Evolutionary conservation across 352 stramenopile genomes (phyloP).

Genomic region (Pelagophyceae sp.): DNA sequence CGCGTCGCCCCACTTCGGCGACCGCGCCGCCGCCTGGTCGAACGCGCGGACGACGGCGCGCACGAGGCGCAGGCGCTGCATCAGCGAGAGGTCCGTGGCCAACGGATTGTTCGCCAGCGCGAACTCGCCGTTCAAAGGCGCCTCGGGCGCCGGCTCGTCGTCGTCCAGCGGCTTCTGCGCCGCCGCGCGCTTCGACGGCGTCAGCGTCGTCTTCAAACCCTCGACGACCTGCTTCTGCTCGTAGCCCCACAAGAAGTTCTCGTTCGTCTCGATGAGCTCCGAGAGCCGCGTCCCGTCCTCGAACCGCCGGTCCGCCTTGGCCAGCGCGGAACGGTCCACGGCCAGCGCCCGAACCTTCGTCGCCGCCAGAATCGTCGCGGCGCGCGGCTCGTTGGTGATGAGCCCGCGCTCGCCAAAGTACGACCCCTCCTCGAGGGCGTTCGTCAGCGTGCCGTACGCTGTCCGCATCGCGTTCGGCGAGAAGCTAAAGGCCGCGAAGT

Average conservation of each 20-base stretch:
- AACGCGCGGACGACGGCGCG: conserved; percentile 12
- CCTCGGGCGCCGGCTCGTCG: too few species aligned
- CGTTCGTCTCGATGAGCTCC: neutral
- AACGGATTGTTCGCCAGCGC: neutral
- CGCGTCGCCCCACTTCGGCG: conserved; percentile 44
- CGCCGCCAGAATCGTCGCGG: conserved; percentile 78
- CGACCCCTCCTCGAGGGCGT: conserved; percentile 54
- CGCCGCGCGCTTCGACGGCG: too few species aligned
- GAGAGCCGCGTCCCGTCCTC: neutral
- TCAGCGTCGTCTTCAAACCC: neutral
- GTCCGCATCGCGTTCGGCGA: conserved; percentile 27
- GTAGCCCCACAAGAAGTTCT: conserved; percentile 15
- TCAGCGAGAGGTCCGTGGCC: neutral
- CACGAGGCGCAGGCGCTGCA: conserved; percentile 15
- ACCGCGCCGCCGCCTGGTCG: conserved; percentile 7
- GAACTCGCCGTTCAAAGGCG: neutral
- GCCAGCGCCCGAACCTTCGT: conserved; percentile 25
- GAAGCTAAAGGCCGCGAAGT: too few species aligned
- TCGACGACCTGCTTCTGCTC: neutral
- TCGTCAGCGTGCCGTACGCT: conserved; percentile 45
- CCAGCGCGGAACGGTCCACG: neutral
- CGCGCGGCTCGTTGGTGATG: conserved; percentile 81
- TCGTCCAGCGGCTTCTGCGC: neutral
- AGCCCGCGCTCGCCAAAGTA: conserved; percentile 85
- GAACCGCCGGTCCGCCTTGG: neutral